Conservation (phyloP, 768 basidiomycete genomes). For the Trichaptum fuscoviolaceum region DNA sequence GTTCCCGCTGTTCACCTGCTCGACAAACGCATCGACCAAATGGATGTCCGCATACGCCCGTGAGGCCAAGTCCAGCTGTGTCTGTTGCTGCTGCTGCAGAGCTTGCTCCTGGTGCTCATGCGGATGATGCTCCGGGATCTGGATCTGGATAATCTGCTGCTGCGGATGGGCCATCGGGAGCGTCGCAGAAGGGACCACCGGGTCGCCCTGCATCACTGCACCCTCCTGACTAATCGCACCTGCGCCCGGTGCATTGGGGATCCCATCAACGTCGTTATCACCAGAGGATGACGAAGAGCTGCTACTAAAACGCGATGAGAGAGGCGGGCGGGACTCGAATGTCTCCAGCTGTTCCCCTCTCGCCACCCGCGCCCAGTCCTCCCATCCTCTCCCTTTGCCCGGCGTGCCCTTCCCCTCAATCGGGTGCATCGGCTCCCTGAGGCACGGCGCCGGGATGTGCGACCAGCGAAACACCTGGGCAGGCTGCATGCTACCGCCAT, state of each 20-base stretch:
- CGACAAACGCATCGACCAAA: background rate
- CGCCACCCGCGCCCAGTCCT: conserved; percentile 3
- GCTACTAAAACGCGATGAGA: background rate
- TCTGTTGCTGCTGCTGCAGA: background rate
- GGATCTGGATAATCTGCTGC: background rate
- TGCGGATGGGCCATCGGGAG: background rate
- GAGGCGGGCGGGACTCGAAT: background rate
- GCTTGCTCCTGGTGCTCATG: background rate
- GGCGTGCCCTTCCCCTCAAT: conserved; percentile 3
- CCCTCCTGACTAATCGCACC: no score
- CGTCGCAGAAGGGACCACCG: no score
- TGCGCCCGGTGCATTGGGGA: no score
- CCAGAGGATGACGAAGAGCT: background rate
- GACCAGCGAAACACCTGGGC: background rate
- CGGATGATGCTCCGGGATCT: background rate
- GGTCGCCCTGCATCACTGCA: no score
- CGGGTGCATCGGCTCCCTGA: background rate
- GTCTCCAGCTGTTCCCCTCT: background rate
- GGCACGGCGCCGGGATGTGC: background rate
- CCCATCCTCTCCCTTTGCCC: background rate
- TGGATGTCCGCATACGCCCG: background rate
- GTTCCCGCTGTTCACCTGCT: background rate
- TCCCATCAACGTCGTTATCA: no score
- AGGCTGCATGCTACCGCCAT: background rate
- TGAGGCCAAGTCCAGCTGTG: background rate